A percentile compares a stretch with the other conserved stretches of the same genome.
Conservation (phyloP, 805 yeast species). For the Ascoidea rubescens region DNA sequence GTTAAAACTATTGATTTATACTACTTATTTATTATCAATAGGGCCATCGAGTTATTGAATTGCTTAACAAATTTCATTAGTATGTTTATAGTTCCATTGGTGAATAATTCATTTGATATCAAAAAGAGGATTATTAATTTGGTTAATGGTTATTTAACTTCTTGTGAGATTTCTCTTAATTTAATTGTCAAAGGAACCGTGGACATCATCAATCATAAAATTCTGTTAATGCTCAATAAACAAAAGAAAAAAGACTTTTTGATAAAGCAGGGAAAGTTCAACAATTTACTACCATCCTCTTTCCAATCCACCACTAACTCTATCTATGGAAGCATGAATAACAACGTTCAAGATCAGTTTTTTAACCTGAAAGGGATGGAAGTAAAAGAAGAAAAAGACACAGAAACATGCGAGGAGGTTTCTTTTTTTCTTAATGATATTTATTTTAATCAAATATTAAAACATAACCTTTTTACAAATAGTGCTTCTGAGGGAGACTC, state of each 20-base stretch:
- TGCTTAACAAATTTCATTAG: conserved; percentile 61
- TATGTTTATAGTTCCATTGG: conserved; percentile 62
- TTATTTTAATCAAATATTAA: conserved; percentile 14
- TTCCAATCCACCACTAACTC: too few species aligned
- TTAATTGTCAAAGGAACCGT: conserved; percentile 46
- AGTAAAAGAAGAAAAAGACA: conserved; percentile 33
- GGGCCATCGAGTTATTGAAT: conserved; percentile 45
- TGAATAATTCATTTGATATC: conserved; percentile 41
- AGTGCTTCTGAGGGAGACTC: conserved; percentile 7
- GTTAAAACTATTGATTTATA: conserved; percentile 25
- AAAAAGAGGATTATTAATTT: conserved; percentile 46
- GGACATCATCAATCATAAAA: conserved; percentile 35
- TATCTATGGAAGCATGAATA: conserved; percentile 16
- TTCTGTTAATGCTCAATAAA: conserved; percentile 36
- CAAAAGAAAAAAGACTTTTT: conserved; percentile 69
- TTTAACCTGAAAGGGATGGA: too few species aligned
- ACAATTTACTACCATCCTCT: not conserved
- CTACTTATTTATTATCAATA: conserved; percentile 34
- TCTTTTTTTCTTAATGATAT: conserved; percentile 35
- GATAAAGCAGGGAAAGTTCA: conserved; percentile 17
- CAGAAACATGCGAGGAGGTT: conserved; percentile 55
- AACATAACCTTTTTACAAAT: conserved; percentile 8
- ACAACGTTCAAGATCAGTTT: conserved; percentile 1
- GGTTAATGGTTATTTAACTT: conserved; percentile 44
- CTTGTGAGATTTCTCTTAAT: conserved; percentile 54